Percentiles rank a stretch among this genome's conserved stretches.
Evolutionary conservation across 352 stramenopile genomes (phyloP).

Genomic region (Globisporangium paroecandrum): DNA sequence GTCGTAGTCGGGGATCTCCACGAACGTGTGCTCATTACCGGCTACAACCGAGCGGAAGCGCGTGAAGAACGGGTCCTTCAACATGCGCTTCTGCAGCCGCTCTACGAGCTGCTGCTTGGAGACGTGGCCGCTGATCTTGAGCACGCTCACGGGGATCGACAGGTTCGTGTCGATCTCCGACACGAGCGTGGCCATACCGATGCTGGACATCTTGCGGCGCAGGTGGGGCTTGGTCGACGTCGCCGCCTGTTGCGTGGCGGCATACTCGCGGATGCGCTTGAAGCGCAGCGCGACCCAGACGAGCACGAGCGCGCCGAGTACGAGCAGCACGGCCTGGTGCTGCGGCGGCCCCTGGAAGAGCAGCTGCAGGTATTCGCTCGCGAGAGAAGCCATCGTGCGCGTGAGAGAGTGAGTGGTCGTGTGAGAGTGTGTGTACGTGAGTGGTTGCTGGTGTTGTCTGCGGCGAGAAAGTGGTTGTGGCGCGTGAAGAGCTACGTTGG

Average conservation of each 20-base stretch:
- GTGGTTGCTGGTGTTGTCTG: background rate
- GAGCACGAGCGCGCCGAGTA: conserved; percentile 19
- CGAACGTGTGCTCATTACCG: conserved; percentile 43
- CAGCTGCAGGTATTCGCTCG: conserved; percentile 12
- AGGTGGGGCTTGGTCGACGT: conserved; percentile 24
- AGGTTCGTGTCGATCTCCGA: conserved; percentile 74
- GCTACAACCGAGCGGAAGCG: conserved; percentile 68
- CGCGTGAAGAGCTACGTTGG: background rate
- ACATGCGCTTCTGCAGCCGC: conserved; percentile 49
- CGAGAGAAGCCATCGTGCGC: conserved; percentile 1
- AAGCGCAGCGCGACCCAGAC: conserved; percentile 16
- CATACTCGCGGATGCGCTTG: conserved; percentile 1
- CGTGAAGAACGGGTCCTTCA: conserved; percentile 56
- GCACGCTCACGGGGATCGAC: conserved; percentile 68
- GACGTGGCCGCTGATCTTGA: conserved; percentile 51
- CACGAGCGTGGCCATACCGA: conserved; percentile 65
- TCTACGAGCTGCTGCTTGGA: conserved; percentile 39
- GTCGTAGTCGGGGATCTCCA: conserved; percentile 59
- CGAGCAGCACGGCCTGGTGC: conserved; percentile 20
- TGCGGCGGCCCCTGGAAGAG: conserved; percentile 16
- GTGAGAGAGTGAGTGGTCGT: background rate
- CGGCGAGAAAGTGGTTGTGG: background rate
- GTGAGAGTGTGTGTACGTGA: too few relatives aligned
- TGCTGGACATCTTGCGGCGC: conserved; percentile 62
- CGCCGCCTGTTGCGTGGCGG: conserved; percentile 17